Evolutionary conservation across 441 rosid species (phyloP).

Genomic region (Geranium incanum): DNA sequence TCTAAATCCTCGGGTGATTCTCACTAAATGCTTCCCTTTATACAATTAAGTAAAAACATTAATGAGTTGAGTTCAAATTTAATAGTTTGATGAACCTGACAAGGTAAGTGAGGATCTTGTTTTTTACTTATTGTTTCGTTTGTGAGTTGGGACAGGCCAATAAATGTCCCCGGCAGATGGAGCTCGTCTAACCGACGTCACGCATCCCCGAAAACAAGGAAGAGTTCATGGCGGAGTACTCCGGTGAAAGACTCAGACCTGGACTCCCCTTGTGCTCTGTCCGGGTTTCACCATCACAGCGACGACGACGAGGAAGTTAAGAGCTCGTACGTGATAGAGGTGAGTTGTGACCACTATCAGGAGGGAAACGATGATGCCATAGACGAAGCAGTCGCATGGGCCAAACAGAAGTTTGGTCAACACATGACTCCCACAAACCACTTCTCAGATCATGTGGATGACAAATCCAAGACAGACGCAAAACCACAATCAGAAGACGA

Average conservation of each 20-base stretch:
- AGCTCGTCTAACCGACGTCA: constrained; percentile 34
- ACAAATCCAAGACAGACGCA: constrained; percentile 27
- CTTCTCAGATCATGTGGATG: constrained; percentile 29
- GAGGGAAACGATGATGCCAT: constrained; percentile 51
- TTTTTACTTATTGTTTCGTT: too few relatives aligned
- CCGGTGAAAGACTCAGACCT: constrained; percentile 51
- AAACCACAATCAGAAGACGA: constrained; percentile 40
- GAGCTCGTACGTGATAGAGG: constrained; percentile 83
- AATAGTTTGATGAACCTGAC: too few relatives aligned
- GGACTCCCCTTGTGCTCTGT: constrained; percentile 65
- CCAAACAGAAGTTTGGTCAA: constrained; percentile 61
- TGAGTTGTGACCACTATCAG: constrained; percentile 42
- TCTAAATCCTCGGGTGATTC: too few relatives aligned
- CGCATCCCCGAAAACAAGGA: constrained; percentile 64
- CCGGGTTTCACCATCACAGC: constrained; percentile 35
- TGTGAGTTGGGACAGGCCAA: constrained; percentile 39
- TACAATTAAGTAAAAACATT: too few relatives aligned
- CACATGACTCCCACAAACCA: constrained; percentile 13
- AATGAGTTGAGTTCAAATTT: too few relatives aligned
- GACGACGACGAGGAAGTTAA: constrained; percentile 51
- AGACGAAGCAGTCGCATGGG: constrained; percentile 96
- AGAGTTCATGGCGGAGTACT: constrained; percentile 39
- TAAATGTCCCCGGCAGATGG: constrained; percentile 72
- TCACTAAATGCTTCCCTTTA: too few relatives aligned
- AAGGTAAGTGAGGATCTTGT: too few relatives aligned